Conservation (phyloP, 2,329 filamentous ascomycete species). For the Endothia cerciana region DNA sequence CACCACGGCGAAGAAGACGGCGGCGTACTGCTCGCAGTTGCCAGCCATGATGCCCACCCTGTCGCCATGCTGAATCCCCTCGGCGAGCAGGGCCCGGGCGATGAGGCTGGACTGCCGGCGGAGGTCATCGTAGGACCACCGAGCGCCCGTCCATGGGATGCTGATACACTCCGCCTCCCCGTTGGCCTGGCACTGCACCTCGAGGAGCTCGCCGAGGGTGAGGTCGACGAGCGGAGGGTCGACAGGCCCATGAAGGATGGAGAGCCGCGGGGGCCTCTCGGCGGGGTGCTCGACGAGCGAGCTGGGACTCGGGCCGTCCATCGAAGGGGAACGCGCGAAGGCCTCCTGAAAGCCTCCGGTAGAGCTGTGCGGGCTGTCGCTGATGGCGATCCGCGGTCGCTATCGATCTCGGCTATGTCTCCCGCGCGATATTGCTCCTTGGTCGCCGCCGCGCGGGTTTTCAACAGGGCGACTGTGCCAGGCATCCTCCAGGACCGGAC, state of each 20-base stretch:
- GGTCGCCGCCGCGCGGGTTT: background rate
- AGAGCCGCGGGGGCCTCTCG: conserved; percentile 44
- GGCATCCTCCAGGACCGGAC: background rate
- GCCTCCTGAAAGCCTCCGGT: conserved; percentile 20
- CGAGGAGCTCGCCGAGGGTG: conserved; percentile 73
- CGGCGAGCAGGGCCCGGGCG: conserved; percentile 67
- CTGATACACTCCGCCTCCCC: conserved; percentile 70
- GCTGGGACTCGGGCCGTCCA: conserved; percentile 21
- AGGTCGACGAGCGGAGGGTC: conserved; percentile 72
- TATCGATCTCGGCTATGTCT: background rate
- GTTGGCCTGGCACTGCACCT: conserved; percentile 69
- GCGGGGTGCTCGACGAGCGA: conserved; percentile 21
- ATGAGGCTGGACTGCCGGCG: conserved; percentile 64
- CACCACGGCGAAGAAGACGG: conserved; percentile 74
- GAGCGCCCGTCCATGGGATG: conserved; percentile 74
- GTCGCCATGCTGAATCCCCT: conserved; percentile 70
- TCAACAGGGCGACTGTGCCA: background rate
- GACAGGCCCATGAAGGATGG: conserved; percentile 69
- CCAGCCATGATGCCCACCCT: conserved; percentile 77
- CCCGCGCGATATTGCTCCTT: background rate
- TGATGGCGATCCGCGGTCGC: conserved; percentile 17
- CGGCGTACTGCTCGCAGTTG: conserved; percentile 80
- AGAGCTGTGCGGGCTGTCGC: conserved; percentile 10
- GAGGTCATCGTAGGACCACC: conserved; percentile 73
- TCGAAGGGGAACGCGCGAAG: conserved; percentile 12